Conservation (phyloP, 768 basidiomycete genomes). For the Dioszegia crocea region DNA sequence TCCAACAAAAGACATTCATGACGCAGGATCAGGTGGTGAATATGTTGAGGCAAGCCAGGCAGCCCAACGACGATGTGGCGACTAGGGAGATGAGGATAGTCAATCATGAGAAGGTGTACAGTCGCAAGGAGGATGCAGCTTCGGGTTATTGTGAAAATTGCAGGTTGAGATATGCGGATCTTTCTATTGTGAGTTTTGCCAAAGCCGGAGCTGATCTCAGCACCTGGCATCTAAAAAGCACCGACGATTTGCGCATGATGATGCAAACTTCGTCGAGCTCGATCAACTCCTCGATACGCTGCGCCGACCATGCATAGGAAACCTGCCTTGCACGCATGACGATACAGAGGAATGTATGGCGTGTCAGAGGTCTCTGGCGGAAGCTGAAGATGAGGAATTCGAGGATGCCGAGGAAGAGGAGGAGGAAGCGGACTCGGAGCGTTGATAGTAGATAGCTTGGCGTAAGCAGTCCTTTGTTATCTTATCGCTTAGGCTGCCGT, state of each 20-base stretch:
- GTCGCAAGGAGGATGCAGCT: conserved; percentile 53
- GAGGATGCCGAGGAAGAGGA: no score
- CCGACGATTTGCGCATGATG: conserved; percentile 72
- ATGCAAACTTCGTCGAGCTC: conserved; percentile 71
- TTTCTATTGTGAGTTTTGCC: conserved; percentile 61
- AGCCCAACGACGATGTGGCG: conserved; percentile 15
- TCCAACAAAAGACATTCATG: conserved; percentile 22
- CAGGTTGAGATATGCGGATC: conserved; percentile 80
- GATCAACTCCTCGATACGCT: conserved; percentile 61
- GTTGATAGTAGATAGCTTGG: no score
- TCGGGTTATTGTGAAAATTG: conserved; percentile 99
- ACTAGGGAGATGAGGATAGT: conserved; percentile 26
- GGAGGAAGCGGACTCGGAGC: no score
- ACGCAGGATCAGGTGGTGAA: conserved; percentile 36
- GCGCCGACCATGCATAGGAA: conserved; percentile 15
- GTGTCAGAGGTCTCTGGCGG: no score
- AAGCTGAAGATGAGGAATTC: no score
- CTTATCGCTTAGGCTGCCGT: no score
- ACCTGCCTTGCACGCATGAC: background rate
- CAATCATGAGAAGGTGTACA: conserved; percentile 39
- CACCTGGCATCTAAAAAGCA: conserved; percentile 71
- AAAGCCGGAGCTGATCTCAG: conserved; percentile 51
- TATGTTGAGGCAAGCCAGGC: conserved; percentile 33
- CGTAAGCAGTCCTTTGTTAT: no score
- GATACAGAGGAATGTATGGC: background rate